These are phyloP conservation scores for Climacium dendroides DNA, from an alignment of 225 moss, liverwort and hornwort species.

Conservation along the genomic window DNA sequence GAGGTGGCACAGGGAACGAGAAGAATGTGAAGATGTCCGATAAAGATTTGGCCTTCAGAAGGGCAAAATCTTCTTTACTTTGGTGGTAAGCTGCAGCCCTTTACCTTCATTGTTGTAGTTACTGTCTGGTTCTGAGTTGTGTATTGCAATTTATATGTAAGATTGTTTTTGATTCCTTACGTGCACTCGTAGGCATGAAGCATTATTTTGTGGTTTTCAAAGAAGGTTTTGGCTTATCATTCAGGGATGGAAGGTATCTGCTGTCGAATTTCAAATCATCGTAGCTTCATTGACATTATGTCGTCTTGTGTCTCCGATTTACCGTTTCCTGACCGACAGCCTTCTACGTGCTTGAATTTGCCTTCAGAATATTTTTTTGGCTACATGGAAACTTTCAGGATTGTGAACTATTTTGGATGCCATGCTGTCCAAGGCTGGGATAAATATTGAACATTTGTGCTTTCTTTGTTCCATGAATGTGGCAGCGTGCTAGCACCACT, in stretches of 20 bases:
- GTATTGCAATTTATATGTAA: neutral
- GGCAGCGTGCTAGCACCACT: conserved; percentile 88
- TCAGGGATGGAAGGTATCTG: neutral
- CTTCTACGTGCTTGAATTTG: neutral
- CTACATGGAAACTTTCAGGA: neutral
- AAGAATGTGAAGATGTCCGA: conserved; percentile 27
- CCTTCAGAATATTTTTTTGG: neutral
- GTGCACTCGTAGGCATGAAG: neutral
- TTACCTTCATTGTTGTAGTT: neutral
- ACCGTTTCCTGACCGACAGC: neutral
- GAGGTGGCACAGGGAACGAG: conserved; percentile 8
- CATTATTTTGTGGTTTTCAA: neutral
- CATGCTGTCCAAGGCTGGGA: neutral
- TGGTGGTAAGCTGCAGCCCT: conserved; percentile 56
- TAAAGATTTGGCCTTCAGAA: conserved; percentile 56
- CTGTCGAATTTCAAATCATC: neutral
- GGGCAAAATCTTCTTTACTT: conserved; percentile 67
- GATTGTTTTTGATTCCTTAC: neutral
- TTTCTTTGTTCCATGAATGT: conserved; percentile 1
- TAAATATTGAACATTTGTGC: neutral
- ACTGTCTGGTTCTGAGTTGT: neutral
- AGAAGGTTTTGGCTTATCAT: neutral
- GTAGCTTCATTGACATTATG: neutral
- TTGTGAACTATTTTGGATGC: neutral
- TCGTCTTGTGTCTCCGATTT: neutral